Percentiles rank a stretch among this genome's conserved stretches.
Evolutionary conservation across 108 stramenopile species (phyloP).

Genomic region (Cyclotella baltica): DNA sequence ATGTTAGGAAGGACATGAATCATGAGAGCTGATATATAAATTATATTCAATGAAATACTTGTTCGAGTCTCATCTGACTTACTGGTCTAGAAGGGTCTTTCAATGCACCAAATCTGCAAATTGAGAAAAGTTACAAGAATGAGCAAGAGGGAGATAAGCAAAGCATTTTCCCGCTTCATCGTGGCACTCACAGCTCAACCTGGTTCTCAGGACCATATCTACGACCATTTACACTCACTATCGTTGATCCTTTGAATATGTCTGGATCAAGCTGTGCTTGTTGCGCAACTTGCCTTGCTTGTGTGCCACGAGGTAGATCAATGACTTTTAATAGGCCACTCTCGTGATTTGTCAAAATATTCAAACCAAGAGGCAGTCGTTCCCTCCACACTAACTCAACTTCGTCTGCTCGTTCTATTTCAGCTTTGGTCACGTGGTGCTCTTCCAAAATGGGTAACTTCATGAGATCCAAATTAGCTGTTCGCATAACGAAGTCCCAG

Average conservation of each 20-base stretch:
- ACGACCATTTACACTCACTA: conserved; percentile 87
- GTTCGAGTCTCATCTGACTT: no score
- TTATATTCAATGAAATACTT: background rate
- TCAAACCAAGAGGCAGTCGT: conserved; percentile 86
- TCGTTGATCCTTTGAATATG: conserved; percentile 83
- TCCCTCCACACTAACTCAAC: conserved; percentile 90
- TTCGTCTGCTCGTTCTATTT: conserved; percentile 51
- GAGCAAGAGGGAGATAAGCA: no score
- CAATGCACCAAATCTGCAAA: conserved; percentile 67
- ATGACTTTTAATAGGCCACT: conserved; percentile 88
- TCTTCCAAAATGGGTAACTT: conserved; percentile 57
- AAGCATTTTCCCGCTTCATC: no score
- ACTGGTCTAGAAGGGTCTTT: conserved; percentile 81
- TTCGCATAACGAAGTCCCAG: conserved; percentile 86
- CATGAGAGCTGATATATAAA: background rate
- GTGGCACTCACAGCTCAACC: conserved; percentile 57
- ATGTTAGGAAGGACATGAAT: background rate
- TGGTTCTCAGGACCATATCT: conserved; percentile 64
- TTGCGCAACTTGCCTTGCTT: conserved; percentile 84
- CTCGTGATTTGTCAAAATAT: conserved; percentile 84
- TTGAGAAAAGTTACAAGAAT: background rate
- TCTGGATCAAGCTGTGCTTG: conserved; percentile 81
- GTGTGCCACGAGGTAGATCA: conserved; percentile 90
- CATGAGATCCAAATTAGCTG: conserved; percentile 71
- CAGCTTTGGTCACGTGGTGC: conserved; percentile 68